Percentiles rank a stretch among this genome's conserved stretches.
These are phyloP conservation scores for Trapa incisa DNA, from an alignment of 345 rosid genomes.

Conservation along the genomic window DNA sequence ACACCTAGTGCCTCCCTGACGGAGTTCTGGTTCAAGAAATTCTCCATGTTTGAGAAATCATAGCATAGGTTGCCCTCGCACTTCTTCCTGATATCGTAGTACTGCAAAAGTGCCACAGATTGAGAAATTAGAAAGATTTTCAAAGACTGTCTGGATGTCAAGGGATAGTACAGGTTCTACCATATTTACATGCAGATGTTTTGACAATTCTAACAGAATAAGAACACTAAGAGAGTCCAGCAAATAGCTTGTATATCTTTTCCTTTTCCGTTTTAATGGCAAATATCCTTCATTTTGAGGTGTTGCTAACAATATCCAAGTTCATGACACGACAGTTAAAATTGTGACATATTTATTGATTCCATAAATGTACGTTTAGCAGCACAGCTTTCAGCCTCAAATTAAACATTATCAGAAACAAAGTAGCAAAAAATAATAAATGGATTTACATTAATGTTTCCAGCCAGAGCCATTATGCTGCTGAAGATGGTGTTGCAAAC, in stretches of 20 bases:
- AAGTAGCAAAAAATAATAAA: neutral
- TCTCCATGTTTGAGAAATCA: constrained; percentile 98
- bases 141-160: neutral
- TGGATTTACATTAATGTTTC: constrained; percentile 57
- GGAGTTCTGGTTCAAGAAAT: constrained; percentile 53
- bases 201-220: no score
- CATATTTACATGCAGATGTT: no score
- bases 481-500: constrained; percentile 77
- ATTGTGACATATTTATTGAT: neutral
- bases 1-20: constrained; percentile 79
- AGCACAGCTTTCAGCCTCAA: neutral
- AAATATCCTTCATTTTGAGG: neutral
- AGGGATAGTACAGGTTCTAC: no score
- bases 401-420: neutral
- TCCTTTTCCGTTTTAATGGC: no score
- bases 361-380: neutral
- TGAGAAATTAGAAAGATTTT: neutral
- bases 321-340: neutral
- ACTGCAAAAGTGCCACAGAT: constrained; percentile 34
- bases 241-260: no score
- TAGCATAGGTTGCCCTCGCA: constrained; percentile 86
- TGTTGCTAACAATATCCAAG: neutral
- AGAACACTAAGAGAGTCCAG: no score
- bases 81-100: constrained; percentile 86
- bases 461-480: constrained; percentile 51